These are phyloP conservation scores for Crithidia thermophila DNA, from an alignment of 208 protist genomes.

Conservation along the genomic window DNA sequence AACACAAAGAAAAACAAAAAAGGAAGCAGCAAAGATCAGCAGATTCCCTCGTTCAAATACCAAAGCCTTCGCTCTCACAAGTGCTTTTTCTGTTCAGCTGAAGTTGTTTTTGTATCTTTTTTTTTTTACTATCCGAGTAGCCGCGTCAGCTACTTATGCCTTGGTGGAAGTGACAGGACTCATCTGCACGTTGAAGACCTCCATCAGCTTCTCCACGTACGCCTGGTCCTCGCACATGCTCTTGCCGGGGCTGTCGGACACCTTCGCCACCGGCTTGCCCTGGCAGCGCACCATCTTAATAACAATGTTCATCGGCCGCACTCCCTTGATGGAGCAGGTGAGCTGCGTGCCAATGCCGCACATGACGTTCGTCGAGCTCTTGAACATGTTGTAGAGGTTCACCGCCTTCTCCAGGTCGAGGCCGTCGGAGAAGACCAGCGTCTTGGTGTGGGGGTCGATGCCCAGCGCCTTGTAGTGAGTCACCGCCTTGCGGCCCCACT, in stretches of 20 bases:
- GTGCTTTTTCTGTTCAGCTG: too few relatives aligned
- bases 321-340: constrained; percentile 80
- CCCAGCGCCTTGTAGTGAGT: constrained; percentile 73
- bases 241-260: constrained; percentile 89
- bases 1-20: too few relatives aligned
- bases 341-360: constrained; percentile 89
- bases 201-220: constrained; percentile 63
- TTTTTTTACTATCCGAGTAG: not conserved
- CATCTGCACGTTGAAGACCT: constrained; percentile 63
- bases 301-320: constrained; percentile 85
- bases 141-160: not conserved
- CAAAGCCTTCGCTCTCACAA: too few relatives aligned
- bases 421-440: constrained; percentile 89
- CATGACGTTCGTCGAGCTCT: constrained; percentile 63
- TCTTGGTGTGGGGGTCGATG: constrained; percentile 77
- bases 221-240: constrained; percentile 60
- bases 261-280: constrained; percentile 84
- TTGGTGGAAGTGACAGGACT: constrained; percentile 5
- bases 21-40: too few relatives aligned
- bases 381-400: constrained; percentile 64
- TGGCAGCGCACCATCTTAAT: constrained; percentile 92
- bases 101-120: too few relatives aligned
- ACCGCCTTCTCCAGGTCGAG: constrained; percentile 76
- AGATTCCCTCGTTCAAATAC: too few relatives aligned
- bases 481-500: constrained; percentile 82